A percentile compares a stretch with the other conserved stretches of the same genome.
Conservation (phyloP, 352 stramenopile genomes). For the Phytophthora sojae region DNA sequence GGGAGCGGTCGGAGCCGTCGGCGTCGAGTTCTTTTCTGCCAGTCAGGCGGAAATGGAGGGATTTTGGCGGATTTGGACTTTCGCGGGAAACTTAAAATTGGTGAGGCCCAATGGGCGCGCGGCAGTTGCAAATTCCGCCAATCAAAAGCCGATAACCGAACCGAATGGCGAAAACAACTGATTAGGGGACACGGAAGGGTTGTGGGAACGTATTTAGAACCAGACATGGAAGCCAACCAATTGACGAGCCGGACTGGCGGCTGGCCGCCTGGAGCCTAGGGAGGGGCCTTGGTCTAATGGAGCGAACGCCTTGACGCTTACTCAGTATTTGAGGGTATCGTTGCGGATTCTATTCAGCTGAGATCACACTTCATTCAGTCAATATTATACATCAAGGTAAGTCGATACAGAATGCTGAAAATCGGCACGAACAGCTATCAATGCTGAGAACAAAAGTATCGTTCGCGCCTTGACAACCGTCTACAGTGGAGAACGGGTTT, state of each 20-base stretch:
- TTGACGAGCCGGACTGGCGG: not conserved
- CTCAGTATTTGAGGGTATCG: too few species aligned
- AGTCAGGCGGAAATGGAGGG: conserved; percentile 20
- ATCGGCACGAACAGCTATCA: too few species aligned
- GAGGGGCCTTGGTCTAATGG: too few species aligned
- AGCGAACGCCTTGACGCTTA: too few species aligned
- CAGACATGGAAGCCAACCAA: conserved; percentile 11
- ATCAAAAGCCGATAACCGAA: conserved; percentile 28
- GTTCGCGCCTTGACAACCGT: too few species aligned
- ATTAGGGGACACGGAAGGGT: conserved; percentile 35
- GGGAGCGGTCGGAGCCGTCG: conserved; percentile 36
- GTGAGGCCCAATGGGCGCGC: conserved; percentile 24
- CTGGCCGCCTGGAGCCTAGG: too few species aligned
- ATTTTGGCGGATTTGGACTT: conserved; percentile 40
- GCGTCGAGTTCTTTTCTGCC: conserved; percentile 59
- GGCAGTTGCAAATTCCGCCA: conserved; percentile 33
- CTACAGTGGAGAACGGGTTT: too few species aligned
- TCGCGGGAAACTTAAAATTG: conserved; percentile 32
- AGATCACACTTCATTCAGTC: too few species aligned
- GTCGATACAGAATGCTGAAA: too few species aligned
- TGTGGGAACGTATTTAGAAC: conserved; percentile 30
- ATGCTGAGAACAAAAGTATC: too few species aligned
- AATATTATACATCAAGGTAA: too few species aligned
- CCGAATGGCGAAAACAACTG: conserved; percentile 28
- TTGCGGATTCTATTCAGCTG: too few species aligned